These are phyloP conservation scores for Lachnellula arida DNA, from an alignment of 2,329 filamentous ascomycete species.

Conservation along the genomic window DNA sequence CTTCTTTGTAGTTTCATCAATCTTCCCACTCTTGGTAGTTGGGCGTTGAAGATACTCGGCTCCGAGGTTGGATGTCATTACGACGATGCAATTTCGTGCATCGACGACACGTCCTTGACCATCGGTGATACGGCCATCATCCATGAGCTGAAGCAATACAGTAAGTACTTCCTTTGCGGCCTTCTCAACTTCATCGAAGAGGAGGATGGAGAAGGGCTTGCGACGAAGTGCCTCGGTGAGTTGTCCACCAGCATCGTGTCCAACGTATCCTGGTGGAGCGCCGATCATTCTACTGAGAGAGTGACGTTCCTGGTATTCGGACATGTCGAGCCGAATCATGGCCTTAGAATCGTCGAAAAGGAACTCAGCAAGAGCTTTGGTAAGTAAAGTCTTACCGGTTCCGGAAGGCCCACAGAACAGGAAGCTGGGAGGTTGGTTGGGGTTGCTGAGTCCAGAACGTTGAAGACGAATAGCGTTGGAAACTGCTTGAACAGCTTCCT, in stretches of 20 bases:
- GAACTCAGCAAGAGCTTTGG: conserved; percentile 95
- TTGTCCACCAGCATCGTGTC: conserved; percentile 92
- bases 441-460: conserved; percentile 89
- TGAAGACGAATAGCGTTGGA: conserved; percentile 95
- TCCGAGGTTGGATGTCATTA: conserved; percentile 97
- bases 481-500: conserved; percentile 86
- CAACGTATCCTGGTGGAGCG: conserved; percentile 93
- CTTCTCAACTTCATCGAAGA: conserved; percentile 98
- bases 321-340: conserved; percentile 99
- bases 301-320: conserved; percentile 97
- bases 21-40: conserved; percentile 71
- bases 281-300: conserved; percentile 96
- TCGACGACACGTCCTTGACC: conserved; percentile 94
- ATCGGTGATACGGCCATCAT: conserved; percentile 96
- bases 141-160: conserved; percentile 98
- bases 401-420: conserved; percentile 97
- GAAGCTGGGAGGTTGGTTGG: conserved; percentile 96
- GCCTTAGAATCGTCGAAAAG: conserved; percentile 94
- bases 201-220: conserved; percentile 92
- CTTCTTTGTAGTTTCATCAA: conserved; percentile 80
- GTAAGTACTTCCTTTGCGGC: conserved; percentile 96
- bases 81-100: conserved; percentile 96
- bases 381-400: conserved; percentile 95
- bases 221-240: conserved; percentile 91
- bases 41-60: conserved; percentile 88